These are phyloP conservation scores for Trichoderma polysporum DNA, from an alignment of 2,329 filamentous ascomycete species.

Conservation along the genomic window DNA sequence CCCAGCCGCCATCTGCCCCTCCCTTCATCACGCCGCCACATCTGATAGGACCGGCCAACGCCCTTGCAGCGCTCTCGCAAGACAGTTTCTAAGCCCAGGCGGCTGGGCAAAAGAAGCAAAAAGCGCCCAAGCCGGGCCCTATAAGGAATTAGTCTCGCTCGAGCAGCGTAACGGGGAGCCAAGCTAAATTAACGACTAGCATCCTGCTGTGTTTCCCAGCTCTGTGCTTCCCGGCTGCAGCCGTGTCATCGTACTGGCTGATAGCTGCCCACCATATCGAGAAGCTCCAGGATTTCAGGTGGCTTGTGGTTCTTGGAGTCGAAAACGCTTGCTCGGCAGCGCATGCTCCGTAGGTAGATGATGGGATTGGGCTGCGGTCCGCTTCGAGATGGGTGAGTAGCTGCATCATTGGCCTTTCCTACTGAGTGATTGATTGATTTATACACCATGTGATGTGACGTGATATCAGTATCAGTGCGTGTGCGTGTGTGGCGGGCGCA, in stretches of 20 bases:
- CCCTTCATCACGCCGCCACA: constrained; percentile 7
- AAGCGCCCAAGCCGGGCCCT: constrained; percentile 11
- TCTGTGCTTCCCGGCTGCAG: constrained; percentile 17
- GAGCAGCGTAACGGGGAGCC: constrained; percentile 9
- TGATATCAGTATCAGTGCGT: background rate
- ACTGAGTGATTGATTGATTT: background rate
- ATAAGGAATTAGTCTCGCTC: constrained; percentile 17
- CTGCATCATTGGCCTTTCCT: background rate
- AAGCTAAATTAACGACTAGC: constrained; percentile 10
- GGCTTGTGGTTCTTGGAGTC: background rate
- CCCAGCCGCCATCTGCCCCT: constrained; percentile 14
- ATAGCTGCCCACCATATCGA: background rate
- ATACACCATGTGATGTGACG: background rate
- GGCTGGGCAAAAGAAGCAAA: constrained; percentile 1
- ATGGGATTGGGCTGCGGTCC: constrained; percentile 28
- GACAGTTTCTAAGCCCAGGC: constrained; percentile 17
- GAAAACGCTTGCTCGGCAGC: constrained; percentile 19
- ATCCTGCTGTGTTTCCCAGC: constrained; percentile 18
- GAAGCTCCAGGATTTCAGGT: background rate
- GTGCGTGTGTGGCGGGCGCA: background rate
- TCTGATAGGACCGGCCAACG: constrained; percentile 18
- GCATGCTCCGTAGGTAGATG: constrained; percentile 24
- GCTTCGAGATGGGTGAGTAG: constrained; percentile 31
- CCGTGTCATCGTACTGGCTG: constrained; percentile 18
- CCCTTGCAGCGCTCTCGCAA: constrained; percentile 18